A percentile compares a stretch with the other conserved stretches of the same genome.
Evolutionary conservation across 257 asterid species (phyloP).

Genomic region (Orobanche coerulescens): DNA sequence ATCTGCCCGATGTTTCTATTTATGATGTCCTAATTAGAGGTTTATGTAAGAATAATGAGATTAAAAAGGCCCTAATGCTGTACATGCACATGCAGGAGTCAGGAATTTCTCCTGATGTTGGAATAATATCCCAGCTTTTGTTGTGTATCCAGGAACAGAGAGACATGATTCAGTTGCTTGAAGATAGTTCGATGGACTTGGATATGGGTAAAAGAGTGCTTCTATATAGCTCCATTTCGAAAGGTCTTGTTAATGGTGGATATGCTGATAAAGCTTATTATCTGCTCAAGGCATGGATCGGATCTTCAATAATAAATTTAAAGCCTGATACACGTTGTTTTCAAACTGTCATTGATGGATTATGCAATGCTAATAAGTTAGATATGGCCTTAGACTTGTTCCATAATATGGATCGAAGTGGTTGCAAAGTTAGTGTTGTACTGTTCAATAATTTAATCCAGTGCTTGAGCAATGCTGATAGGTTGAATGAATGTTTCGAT

Average conservation of each 20-base stretch:
- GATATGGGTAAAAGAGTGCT: slow-evolving; percentile 32
- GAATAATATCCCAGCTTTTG: slow-evolving; percentile 44
- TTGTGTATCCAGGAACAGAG: slow-evolving; percentile 40
- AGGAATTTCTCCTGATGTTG: slow-evolving; percentile 57
- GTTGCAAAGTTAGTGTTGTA: slow-evolving; percentile 46
- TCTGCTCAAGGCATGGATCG: slow-evolving; percentile 37
- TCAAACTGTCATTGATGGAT: slow-evolving; percentile 58
- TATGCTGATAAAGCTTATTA: slow-evolving; percentile 52
- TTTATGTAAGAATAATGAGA: slow-evolving; percentile 49
- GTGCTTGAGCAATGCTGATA: slow-evolving; percentile 47
- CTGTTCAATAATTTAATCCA: slow-evolving; percentile 62
- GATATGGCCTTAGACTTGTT: slow-evolving; percentile 62
- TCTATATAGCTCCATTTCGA: slow-evolving; percentile 41
- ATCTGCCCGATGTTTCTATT: slow-evolving; percentile 47
- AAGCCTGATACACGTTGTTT: slow-evolving; percentile 45
- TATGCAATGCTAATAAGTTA: slow-evolving; percentile 49
- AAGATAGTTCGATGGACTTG: slow-evolving; percentile 36
- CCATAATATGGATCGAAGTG: slow-evolving; percentile 40
- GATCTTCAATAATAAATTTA: slow-evolving; percentile 20
- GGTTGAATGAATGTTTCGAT: slow-evolving; percentile 47
- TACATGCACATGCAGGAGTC: slow-evolving; percentile 41
- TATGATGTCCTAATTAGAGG: slow-evolving; percentile 63
- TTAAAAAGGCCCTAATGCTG: slow-evolving; percentile 48
- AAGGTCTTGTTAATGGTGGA: slow-evolving; percentile 47
- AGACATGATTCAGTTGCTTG: slow-evolving; percentile 40